A percentile compares a stretch with the other conserved stretches of the same genome.
Evolutionary conservation across 192 early-diverging fungal species (phyloP).

Genomic region (Coemansia sp.): DNA sequence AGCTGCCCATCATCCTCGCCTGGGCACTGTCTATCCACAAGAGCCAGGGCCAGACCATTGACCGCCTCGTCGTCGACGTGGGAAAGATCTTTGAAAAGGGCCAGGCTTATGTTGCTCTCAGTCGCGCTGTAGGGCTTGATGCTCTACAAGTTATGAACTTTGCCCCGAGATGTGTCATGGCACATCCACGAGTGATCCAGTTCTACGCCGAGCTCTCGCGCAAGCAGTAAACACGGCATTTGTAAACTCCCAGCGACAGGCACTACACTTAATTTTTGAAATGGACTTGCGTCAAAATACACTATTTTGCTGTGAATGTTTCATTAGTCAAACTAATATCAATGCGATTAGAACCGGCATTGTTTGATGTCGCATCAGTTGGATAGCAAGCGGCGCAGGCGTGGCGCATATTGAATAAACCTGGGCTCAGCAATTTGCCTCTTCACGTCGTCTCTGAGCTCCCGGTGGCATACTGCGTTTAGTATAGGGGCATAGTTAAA

Average conservation of each 20-base stretch:
- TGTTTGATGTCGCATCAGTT: too few relatives aligned
- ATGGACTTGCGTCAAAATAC: too few relatives aligned
- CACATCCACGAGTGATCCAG: constrained; percentile 67
- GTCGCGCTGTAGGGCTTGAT: constrained; percentile 72
- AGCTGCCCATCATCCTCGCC: constrained; percentile 78
- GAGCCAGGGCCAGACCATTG: constrained; percentile 85
- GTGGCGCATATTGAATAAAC: background rate
- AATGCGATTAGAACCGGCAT: too few relatives aligned
- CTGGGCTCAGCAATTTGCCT: background rate
- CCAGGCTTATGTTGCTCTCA: constrained; percentile 86
- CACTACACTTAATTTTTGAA: too few relatives aligned
- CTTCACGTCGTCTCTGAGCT: background rate
- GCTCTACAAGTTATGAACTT: constrained; percentile 76
- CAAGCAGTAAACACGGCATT: constrained; percentile 8
- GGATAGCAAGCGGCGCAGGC: background rate
- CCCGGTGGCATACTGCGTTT: too few relatives aligned
- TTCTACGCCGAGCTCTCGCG: constrained; percentile 64
- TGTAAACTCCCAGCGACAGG: too few relatives aligned
- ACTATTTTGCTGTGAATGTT: too few relatives aligned
- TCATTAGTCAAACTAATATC: too few relatives aligned
- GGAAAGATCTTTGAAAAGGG: constrained; percentile 81
- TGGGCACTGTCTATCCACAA: constrained; percentile 92
- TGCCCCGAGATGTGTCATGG: constrained; percentile 67
- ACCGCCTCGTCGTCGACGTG: constrained; percentile 75
- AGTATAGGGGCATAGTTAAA: background rate